Percentiles rank a stretch among this genome's conserved stretches.
Conservation (phyloP, 345 rosid genomes). For the Eucalyptus sideroxylon region DNA sequence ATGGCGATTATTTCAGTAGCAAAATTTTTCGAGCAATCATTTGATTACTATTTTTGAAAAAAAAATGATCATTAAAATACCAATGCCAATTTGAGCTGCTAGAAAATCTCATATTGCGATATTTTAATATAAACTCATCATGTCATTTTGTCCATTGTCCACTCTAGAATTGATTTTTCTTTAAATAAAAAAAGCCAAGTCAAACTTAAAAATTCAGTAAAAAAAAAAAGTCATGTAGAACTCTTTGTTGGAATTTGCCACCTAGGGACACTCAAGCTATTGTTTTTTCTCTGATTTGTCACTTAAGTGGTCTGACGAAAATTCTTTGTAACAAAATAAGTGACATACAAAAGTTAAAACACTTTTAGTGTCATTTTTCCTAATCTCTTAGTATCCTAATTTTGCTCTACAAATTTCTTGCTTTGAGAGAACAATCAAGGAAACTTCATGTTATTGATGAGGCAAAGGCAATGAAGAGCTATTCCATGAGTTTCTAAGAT, state of each 20-base stretch:
- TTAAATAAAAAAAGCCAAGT: background rate
- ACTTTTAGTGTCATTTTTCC: background rate
- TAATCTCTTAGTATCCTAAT: background rate
- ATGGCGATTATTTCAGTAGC: too few species aligned
- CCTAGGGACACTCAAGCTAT: too few species aligned
- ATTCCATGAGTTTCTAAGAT: too few species aligned
- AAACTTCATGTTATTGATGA: background rate
- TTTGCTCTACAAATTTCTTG: background rate
- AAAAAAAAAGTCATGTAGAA: background rate
- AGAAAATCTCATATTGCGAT: too few species aligned
- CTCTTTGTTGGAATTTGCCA: background rate
- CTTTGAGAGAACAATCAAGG: background rate
- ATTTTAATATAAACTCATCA: background rate
- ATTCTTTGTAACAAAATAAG: background rate
- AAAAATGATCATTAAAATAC: too few species aligned
- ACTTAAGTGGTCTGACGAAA: too few species aligned
- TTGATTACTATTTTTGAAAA: too few species aligned
- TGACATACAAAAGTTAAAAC: background rate
- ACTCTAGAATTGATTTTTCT: background rate
- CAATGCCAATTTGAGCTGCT: fast-evolving
- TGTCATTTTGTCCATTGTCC: background rate
- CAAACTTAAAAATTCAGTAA: background rate
- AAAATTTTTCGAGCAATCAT: too few species aligned
- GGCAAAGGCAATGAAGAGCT: too few species aligned
- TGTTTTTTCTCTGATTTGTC: background rate